Evolutionary conservation across 352 stramenopile species (phyloP).

Genomic region (Blastocystis sp.): DNA sequence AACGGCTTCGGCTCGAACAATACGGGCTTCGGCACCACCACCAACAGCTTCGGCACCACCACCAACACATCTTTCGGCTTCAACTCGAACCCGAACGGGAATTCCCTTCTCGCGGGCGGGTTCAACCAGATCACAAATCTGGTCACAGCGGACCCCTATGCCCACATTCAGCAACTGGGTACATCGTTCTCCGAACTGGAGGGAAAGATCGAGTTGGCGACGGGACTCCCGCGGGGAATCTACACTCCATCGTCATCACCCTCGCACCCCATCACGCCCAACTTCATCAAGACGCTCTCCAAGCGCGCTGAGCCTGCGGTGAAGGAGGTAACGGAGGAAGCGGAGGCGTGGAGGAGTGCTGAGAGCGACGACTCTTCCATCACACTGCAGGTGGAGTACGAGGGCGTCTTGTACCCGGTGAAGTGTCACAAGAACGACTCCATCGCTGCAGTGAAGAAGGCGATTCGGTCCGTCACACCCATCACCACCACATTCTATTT

Average conservation of each 20-base stretch:
- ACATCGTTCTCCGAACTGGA: neutral
- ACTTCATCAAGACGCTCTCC: neutral
- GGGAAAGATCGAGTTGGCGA: no score
- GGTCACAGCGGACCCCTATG: neutral
- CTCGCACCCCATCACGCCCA: neutral
- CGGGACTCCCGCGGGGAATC: no score
- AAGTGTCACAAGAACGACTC: neutral
- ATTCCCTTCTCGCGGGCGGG: neutral
- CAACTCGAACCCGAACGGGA: no score
- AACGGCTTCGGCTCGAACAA: slow-evolving; percentile 22
- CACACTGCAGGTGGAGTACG: neutral
- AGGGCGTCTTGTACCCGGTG: neutral
- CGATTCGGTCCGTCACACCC: no score
- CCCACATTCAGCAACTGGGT: neutral
- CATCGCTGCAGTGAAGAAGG: neutral
- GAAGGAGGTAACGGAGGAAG: neutral
- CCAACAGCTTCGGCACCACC: neutral
- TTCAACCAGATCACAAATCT: neutral
- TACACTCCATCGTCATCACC: neutral
- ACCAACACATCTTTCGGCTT: neutral
- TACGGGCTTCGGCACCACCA: neutral
- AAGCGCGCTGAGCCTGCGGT: neutral
- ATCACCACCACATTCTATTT: no score
- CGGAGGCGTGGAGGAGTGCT: neutral
- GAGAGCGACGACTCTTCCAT: no score